Evolutionary conservation across 768 basidiomycete genomes (phyloP), one percentile per base, ranked within the genome.

Genomic region (Russula vinacea): DNA sequence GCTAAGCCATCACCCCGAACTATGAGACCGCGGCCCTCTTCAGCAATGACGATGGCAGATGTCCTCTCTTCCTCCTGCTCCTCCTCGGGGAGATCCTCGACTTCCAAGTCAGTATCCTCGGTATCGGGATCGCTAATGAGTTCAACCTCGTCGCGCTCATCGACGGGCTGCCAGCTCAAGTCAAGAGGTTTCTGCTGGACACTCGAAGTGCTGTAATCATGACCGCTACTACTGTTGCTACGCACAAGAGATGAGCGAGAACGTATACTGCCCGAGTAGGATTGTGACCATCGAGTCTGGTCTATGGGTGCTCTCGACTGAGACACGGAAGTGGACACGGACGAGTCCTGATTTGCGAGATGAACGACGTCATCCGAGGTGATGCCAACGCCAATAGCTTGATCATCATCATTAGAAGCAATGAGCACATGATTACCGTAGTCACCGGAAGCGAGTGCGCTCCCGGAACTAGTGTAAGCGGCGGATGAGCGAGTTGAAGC

Each of bases 11-110:
- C 84, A 19, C 86, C 88, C 62, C 84, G 85, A 0, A 92, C 87
- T 65, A 94, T 92, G 70, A 91, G 76, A n/a, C 89, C 90, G 51
- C 87, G 83, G 22, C 92, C 90, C 76, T 92, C 89, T 69, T 93
- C 90, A 35, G 88, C 91, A 56, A 93, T 79, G 62, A 92, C 84
- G 53, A 84, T 80, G 16, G 90, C 90, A 57, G 88, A 84, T 0
- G 91, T 92, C 57, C 87, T 81, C 69, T 90, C 88, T 57, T 89
- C 87, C 44, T 83, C 80, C 17, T 78, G 78, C 7, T 83, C 82
- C 16, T 80, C 80, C 45, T 80, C 78, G 1, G 56, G 40, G 16
- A 52, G 14, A 35, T 68, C 67, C 32, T 80, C 82, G 29, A 79
- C 80, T 13, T 74, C 87, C 76, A 72, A 70, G 56, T 75, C 74